Base-by-base conservation (phyloP, 1,139 yeast species). In the Entelexis sorbosivorans region DNA sequence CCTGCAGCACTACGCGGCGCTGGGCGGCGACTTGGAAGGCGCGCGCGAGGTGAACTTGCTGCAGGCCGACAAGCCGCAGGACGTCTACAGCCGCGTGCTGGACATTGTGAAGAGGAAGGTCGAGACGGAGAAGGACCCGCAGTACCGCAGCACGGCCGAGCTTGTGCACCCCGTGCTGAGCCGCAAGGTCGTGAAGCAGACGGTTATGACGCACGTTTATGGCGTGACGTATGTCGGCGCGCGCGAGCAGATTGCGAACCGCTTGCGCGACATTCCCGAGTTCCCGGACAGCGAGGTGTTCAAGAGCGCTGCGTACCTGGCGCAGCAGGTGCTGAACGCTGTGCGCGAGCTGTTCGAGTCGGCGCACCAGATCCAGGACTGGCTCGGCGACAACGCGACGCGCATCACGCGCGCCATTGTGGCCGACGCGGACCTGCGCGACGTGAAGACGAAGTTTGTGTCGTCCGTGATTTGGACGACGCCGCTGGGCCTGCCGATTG, bases 171-270 rank as follows among this genome's bases (percentile, higher is more conserved):
- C 82, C 50, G 76, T 79, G 58, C 77, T 91, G 56, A 76, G 82
- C 24, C 77, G 99, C 62, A 89, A 89, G 65, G 82, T 91, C 46
- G 95, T 91, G 47, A 91, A 91, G 66, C 97, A 91, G 67, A 87
- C 98, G 0, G 98, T 91, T 31, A 91, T 91, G 99, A 91, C 99
- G 1, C 89, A 88, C 62, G 99, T 91, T 42, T 91, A 93, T 64
- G 99, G 99, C 60, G 99, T 91, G 13, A 91, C 99, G 0, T 87
- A 78, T 65, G 77, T 87, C 56, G 99, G 99, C 19, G 98, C 97
- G 0, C 77, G 87, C 28, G 82, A 81, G 5, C 99, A 91, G 69
- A 87, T 91, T 61, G 63, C 67, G 29, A 61, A 62, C 49, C 69
- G 70, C 53, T 71, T 69, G 61, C 70, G 67, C 58, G 76, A 64